Percentiles rank a stretch among this genome's conserved stretches.
phyloP scores from a whole-genome alignment of 768 basidiomycete species.

The Macrolepiota fuliginosa region DNA sequence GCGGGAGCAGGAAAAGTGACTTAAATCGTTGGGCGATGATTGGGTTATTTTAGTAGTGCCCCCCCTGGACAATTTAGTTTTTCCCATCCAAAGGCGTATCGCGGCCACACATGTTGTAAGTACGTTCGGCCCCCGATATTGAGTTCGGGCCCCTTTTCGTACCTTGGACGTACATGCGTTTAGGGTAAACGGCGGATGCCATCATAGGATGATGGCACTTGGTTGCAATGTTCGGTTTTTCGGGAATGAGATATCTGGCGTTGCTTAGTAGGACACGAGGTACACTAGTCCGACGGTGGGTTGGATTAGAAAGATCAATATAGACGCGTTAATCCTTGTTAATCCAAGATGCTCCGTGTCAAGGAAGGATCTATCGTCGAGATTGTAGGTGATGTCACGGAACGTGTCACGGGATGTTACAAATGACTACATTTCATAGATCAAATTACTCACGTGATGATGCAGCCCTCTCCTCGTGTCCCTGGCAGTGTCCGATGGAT shows the following conservation, averaged over 20 bases:
- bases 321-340: background rate
- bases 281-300: background rate
- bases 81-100: too few relatives aligned
- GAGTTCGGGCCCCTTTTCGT: background rate
- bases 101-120: too few relatives aligned
- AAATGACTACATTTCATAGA: background rate
- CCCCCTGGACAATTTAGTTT: too few relatives aligned
- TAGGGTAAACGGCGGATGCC: background rate
- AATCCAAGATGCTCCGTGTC: background rate
- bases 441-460: constrained; percentile 4
- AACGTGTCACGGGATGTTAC: background rate
- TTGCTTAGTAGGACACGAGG: background rate
- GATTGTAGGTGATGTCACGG: too few relatives aligned
- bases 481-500: background rate
- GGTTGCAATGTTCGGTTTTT: background rate
- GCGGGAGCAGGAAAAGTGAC: too few relatives aligned
- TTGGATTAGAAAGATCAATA: background rate
- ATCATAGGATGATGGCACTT: background rate
- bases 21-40: too few relatives aligned
- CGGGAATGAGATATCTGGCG: background rate
- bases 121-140: background rate
- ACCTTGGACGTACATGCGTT: background rate
- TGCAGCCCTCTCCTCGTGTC: background rate
- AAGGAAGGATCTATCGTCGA: background rate
- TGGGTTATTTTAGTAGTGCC: too few relatives aligned